Evolutionary conservation across 129 eudicot genomes (phyloP), one percentile per base, ranked within the genome.

Genomic region (Logfia minima): DNA sequence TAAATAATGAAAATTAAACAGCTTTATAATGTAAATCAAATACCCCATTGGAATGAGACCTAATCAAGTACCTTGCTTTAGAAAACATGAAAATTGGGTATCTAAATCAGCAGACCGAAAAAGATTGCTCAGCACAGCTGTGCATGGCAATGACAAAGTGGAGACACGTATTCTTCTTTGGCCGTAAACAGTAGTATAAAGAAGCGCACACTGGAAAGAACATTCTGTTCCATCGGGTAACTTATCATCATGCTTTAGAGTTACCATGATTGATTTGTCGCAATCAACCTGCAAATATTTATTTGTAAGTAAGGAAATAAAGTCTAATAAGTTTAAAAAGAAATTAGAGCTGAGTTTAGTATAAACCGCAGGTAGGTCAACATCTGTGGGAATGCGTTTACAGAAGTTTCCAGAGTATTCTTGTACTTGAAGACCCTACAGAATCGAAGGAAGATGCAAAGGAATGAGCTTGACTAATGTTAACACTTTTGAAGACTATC

Each of bases 191-290:
- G 96, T 93, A 75, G 98, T 93, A 86, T 93, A 93, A 26, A 93
- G 93, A 84, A 93, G 94, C 24, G 98, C 98, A 79, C 92, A 93
- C 97, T 94, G 96, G 81, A 92, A 92, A 73, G 96, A 75, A 83
- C 89, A 88, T 80, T 90, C 93, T 10, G 96, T 71, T 48, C 98
- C 93, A 59, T 90, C 91, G 68, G 83, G 96, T 69, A 92, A 70
- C 55, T 91, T 91, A 34, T 91, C 97, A 74, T 88, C 94, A 65
- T 85, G 97, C 64, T 91, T 91, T 63, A 91, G 43, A 11, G 92
- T 86, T 58, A 91, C 97, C 91, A 88, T 86, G 65, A 91, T 85
- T 32, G 97, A 82, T 78, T 92, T 92, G 78, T 92, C 95, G 85
- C 97, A 91, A 76, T 88, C 95, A 73, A 91, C 87, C 97, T 91